Evolutionary conservation across 2,329 filamentous ascomycete species (phyloP), one percentile per base, ranked within the genome.

Genomic region (Trichoderma cornu-damae): DNA sequence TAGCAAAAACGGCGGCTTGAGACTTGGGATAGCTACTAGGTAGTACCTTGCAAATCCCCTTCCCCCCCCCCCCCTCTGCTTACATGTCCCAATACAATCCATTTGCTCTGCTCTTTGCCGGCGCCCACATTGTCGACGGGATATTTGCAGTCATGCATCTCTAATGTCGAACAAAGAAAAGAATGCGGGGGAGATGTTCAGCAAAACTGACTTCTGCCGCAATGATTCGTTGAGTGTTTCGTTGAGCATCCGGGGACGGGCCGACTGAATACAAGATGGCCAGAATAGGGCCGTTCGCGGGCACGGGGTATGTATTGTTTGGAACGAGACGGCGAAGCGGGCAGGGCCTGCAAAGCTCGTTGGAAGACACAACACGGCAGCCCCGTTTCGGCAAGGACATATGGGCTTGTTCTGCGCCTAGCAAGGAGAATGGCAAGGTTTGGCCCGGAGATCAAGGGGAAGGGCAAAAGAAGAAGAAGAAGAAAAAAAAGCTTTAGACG

Each of bases 101-200:
- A 11, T 32, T 2, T 24, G n/a, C 16, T 4, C 2, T 12, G 2
- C 8, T 24, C 26, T 22, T 2, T 18, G 28, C 11, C 32, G 3
- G 20, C 4, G n/a, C 6, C 14, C 6, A 18, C n/a, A 14, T 28
- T 28, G 6, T 54, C 9, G 16, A 37, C 11, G 20, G n/a, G 22
- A 54, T 12, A 46, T 3, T 12, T 32, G 7, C 18, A 46, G 42
- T 22, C 51, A 54, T 44, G 22, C 32, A 38, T 30, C 34, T 26
- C 38, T n/a, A 16, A 37, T 46, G 9, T 54, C 22, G 28, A 26
- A 20, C 20, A 28, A 28, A 14, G 9, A 26, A 30, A n/a, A 12
- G 24, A 47, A 54, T 54, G 51, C 51, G 51, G 51, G 51, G 51
- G 42, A 54, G 24, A 37, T 8, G 30, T 38, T 18, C 24, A 46